phyloP scores from a whole-genome alignment of 2,329 filamentous ascomycete genomes.

The Chaetomiaceae sp. region DNA sequence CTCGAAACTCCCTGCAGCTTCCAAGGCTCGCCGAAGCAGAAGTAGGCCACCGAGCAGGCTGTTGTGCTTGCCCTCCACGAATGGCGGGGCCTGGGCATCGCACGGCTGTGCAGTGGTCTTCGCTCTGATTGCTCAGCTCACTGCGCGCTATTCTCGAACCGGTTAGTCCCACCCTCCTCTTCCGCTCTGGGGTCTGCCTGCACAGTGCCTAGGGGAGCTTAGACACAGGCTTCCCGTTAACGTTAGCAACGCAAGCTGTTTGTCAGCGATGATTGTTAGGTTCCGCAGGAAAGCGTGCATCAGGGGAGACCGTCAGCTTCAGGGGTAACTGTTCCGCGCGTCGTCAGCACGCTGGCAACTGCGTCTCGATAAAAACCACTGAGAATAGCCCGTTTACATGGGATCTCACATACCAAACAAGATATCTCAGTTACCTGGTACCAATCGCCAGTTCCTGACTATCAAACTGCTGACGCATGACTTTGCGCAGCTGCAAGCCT shows the following conservation, averaged over 20 bases:
- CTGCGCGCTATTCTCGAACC: slow-evolving; percentile 13
- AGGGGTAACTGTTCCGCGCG: no score
- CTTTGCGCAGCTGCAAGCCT: no score
- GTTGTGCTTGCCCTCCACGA: no score
- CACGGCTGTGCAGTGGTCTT: slow-evolving; percentile 17
- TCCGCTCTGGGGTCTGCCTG: not conserved
- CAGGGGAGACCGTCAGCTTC: no score
- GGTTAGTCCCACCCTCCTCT: slow-evolving; percentile 16
- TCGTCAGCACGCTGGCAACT: no score
- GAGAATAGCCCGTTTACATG: no score
- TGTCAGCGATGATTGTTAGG: not conserved
- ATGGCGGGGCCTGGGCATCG: slow-evolving; percentile 1
- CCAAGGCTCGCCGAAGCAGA: not conserved
- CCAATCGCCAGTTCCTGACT: no score
- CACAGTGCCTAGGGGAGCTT: slow-evolving; percentile 18
- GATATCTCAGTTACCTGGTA: no score
- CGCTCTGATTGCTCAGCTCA: slow-evolving; percentile 23
- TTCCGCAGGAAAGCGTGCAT: not conserved
- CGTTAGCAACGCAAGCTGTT: not conserved
- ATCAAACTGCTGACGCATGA: no score
- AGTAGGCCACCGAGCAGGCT: no score
- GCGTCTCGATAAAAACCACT: no score
- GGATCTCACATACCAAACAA: no score
- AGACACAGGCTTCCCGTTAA: slow-evolving; percentile 19
- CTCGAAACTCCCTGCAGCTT: slow-evolving; percentile 10